Conservation (phyloP, 164 flowering plant species). For the Magnolia changhungtana region DNA sequence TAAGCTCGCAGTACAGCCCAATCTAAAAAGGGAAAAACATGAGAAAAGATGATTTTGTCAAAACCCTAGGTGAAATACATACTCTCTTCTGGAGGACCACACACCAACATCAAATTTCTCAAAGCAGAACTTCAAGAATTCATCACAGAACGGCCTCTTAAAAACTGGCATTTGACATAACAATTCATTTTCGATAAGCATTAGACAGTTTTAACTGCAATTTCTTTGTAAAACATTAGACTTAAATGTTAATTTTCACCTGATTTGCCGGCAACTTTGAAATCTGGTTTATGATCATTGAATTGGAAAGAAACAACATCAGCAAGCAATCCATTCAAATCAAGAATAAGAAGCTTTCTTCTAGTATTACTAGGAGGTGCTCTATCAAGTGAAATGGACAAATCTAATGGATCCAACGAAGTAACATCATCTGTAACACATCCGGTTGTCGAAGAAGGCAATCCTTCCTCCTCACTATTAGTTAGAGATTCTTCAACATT, state of each 20-base stretch:
- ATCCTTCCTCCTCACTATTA: constrained; percentile 2
- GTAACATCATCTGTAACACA: not conserved
- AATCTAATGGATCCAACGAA: not conserved
- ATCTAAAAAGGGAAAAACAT: not conserved
- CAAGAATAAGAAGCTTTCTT: constrained; percentile 79
- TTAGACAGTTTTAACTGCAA: not conserved
- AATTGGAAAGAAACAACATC: constrained; percentile 56
- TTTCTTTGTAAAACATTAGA: not conserved
- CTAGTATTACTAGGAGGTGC: constrained; percentile 12
- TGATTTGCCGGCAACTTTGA: constrained; percentile 42
- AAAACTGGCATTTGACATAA: constrained; percentile 49
- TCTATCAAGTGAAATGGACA: constrained; percentile 9
- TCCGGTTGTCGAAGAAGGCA: not conserved
- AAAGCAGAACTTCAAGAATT: constrained; percentile 77
- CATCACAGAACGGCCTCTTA: constrained; percentile 70
- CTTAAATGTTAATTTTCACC: constrained; percentile 35
- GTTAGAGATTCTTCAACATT: not conserved
- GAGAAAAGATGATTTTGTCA: not conserved
- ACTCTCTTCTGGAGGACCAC: constrained; percentile 88
- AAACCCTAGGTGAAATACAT: constrained; percentile 8
- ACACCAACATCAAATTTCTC: constrained; percentile 77
- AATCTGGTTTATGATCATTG: constrained; percentile 38
- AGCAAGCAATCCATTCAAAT: constrained; percentile 84
- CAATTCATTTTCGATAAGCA: not conserved
- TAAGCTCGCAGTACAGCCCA: not conserved